Evolutionary conservation across 164 flowering plant genomes (phyloP).

Genomic region (Berberis vulgaris): DNA sequence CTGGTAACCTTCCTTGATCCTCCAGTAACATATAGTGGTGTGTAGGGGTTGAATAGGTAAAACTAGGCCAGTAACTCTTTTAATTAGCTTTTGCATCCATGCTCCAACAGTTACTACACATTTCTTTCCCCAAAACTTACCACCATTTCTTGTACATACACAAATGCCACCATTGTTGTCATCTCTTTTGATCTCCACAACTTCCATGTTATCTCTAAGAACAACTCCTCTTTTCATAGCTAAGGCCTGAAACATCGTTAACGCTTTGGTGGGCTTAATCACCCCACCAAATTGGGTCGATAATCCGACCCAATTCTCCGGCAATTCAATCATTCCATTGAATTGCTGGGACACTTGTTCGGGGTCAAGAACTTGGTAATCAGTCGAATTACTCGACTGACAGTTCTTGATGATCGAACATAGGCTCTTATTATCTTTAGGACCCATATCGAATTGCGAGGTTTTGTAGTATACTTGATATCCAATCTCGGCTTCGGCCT

Average conservation of each 20-base stretch:
- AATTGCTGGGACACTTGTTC: constrained; percentile 30
- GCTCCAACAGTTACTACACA: constrained; percentile 83
- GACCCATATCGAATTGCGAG: constrained; percentile 70
- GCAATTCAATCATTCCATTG: constrained; percentile 38
- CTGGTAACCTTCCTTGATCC: constrained; percentile 51
- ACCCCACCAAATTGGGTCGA: constrained; percentile 58
- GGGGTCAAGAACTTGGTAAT: constrained; percentile 29
- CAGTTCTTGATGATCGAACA: constrained; percentile 40
- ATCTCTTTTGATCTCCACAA: constrained; percentile 27
- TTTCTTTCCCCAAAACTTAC: constrained; percentile 43
- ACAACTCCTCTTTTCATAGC: constrained; percentile 50
- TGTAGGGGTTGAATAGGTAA: constrained; percentile 77
- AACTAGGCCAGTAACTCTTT: constrained; percentile 30
- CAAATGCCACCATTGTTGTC: constrained; percentile 26
- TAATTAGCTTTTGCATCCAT: constrained; percentile 58
- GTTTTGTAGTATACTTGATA: constrained; percentile 53
- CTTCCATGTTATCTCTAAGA: constrained; percentile 52
- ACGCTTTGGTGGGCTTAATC: constrained; percentile 79
- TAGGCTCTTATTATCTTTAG: constrained; percentile 30
- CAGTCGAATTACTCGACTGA: constrained; percentile 15
- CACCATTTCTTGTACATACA: constrained; percentile 29
- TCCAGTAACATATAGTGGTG: constrained; percentile 69
- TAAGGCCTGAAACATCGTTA: constrained; percentile 85
- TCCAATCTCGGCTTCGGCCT: constrained; percentile 65
- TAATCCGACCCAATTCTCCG: constrained; percentile 72